Evolutionary conservation across 495 filamentous ascomycete species (phyloP).

Genomic region (Aspergillus sparsus): DNA sequence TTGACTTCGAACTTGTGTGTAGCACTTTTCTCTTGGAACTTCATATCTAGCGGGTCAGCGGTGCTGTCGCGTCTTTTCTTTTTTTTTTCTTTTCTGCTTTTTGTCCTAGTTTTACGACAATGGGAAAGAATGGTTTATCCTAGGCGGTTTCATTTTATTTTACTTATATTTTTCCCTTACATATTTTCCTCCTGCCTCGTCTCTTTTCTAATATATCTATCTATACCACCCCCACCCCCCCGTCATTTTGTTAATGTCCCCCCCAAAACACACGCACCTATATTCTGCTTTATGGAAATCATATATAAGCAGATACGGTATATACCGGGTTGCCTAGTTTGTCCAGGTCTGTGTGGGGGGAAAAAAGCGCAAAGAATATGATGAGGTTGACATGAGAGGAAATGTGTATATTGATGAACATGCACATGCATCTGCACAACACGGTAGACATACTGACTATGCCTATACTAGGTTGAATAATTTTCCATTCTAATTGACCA

Average conservation of each 20-base stretch:
- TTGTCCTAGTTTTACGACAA: neutral
- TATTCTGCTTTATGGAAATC: neutral
- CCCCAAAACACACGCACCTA: too few relatives aligned
- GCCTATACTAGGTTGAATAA: too few relatives aligned
- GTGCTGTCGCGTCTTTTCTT: slow-evolving; percentile 21
- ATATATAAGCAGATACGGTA: slow-evolving; percentile 12
- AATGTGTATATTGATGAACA: neutral
- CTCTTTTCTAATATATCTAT: neutral
- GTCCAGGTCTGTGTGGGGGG: neutral
- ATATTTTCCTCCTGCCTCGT: neutral
- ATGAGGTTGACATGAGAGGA: neutral
- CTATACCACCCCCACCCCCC: too few relatives aligned
- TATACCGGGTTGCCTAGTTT: slow-evolving; percentile 9
- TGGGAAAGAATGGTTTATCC: slow-evolving; percentile 2
- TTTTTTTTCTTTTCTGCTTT: slow-evolving; percentile 4
- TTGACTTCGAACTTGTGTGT: slow-evolving; percentile 10
- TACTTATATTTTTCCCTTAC: neutral
- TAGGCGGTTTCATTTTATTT: neutral
- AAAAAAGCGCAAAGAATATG: neutral
- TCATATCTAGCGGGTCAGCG: slow-evolving; percentile 19
- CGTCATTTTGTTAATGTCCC: too few relatives aligned
- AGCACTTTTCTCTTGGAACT: neutral
- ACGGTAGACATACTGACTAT: too few relatives aligned
- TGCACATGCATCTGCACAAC: neutral
- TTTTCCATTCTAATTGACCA: too few relatives aligned